Percentiles rank a stretch among this genome's conserved stretches.
Evolutionary conservation across 1,139 yeast genomes (phyloP).

Genomic region (Blastobotrys indianensis): DNA sequence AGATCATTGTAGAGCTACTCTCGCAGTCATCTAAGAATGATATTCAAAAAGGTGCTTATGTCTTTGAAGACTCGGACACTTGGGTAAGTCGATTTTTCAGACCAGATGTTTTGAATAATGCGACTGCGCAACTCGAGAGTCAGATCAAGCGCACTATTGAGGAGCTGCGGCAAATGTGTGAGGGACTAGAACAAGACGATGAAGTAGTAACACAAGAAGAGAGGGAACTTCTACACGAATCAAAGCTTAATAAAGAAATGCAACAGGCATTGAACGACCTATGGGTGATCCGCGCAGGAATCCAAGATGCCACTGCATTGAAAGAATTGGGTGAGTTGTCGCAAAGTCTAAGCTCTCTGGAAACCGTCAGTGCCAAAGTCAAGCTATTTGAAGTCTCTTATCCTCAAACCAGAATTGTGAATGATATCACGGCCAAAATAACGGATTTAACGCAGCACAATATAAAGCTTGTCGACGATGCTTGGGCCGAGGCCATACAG

Average conservation of each 20-base stretch:
- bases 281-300: conserved; percentile 29
- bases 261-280: conserved; percentile 22
- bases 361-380: conserved; percentile 20
- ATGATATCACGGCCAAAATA: conserved; percentile 16
- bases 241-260: conserved; percentile 5
- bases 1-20: conserved; percentile 8
- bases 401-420: conserved; percentile 16
- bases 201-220: conserved; percentile 5
- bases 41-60: neutral
- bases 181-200: conserved; percentile 2
- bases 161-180: conserved; percentile 5
- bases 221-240: conserved; percentile 5
- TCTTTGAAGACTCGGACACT: conserved; percentile 8
- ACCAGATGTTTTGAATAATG: neutral
- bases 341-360: conserved; percentile 25
- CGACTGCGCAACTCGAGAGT: conserved; percentile 6
- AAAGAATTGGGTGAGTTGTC: conserved; percentile 24
- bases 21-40: neutral
- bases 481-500: conserved; percentile 20
- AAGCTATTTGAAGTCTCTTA: conserved; percentile 17
- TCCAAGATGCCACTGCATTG: conserved; percentile 27
- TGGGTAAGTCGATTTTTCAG: conserved; percentile 9
- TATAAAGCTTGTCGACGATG: conserved; percentile 14
- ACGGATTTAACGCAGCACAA: conserved; percentile 13
- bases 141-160: conserved; percentile 4